Evolutionary conservation across 148 eudicot species (phyloP).

Genomic region (Diospyros lotus): DNA sequence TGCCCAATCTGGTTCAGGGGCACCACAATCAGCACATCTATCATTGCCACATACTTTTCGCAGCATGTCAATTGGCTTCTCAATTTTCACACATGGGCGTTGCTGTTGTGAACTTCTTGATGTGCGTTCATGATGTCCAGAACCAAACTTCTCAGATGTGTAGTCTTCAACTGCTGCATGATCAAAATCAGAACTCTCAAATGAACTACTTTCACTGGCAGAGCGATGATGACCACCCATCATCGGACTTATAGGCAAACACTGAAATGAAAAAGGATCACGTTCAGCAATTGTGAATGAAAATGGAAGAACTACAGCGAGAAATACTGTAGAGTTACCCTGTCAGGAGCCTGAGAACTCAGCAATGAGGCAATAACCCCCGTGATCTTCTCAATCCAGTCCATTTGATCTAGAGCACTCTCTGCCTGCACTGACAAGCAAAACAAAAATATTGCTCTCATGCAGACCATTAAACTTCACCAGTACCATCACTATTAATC

Average conservation of each 20-base stretch:
- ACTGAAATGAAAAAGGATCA: constrained; percentile 43
- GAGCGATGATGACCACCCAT: constrained; percentile 84
- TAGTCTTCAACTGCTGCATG: constrained; percentile 65
- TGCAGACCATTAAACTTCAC: constrained; percentile 8
- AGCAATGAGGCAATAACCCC: constrained; percentile 95
- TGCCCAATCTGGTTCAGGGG: constrained; percentile 99
- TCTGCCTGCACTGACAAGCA: constrained; percentile 68
- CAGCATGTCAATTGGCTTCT: constrained; percentile 77
- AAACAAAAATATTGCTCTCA: constrained; percentile 9
- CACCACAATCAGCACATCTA: constrained; percentile 97
- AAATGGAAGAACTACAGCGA: constrained; percentile 9
- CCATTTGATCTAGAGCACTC: constrained; percentile 98
- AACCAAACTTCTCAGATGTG: constrained; percentile 62
- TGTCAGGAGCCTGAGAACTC: constrained; percentile 95
- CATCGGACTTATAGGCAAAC: constrained; percentile 69
- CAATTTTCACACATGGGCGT: constrained; percentile 55
- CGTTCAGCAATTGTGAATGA: constrained; percentile 10
- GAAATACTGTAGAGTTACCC: constrained; percentile 44
- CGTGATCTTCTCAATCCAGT: constrained; percentile 98
- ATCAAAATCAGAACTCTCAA: constrained; percentile 90
- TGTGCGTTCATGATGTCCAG: constrained; percentile 58
- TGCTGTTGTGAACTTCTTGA: constrained; percentile 65
- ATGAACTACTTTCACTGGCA: constrained; percentile 96
- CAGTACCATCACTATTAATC: not conserved
- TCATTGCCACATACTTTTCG: constrained; percentile 86